These are phyloP conservation scores for Ophiostoma pallidulum DNA, from an alignment of 2,329 filamentous ascomycete genomes.

Conservation along the genomic window DNA sequence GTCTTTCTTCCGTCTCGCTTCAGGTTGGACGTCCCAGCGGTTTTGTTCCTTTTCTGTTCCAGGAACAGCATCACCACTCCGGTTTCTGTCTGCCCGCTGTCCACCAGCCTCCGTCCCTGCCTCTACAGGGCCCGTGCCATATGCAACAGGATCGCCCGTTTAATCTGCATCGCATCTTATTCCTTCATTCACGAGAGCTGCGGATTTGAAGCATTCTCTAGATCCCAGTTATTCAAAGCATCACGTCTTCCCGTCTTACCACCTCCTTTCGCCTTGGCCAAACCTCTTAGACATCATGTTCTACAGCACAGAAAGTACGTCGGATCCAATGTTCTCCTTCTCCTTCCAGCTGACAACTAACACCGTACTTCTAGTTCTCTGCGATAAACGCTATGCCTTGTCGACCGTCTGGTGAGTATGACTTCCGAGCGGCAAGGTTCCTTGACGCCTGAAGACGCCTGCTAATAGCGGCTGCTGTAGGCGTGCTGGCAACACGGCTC, in stretches of 20 bases:
- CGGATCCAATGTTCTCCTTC: neutral
- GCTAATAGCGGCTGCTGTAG: slow-evolving; percentile 34
- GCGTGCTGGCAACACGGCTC: slow-evolving; percentile 83
- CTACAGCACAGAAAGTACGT: slow-evolving; percentile 86
- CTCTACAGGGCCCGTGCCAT: no score
- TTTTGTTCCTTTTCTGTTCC: neutral
- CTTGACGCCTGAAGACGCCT: no score
- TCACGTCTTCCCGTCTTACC: neutral
- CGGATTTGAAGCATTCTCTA: no score
- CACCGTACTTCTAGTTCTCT: slow-evolving; percentile 52
- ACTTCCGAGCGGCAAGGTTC: no score
- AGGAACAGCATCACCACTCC: neutral
- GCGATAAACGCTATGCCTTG: slow-evolving; percentile 78
- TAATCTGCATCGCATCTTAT: no score
- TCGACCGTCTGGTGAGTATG: slow-evolving; percentile 73
- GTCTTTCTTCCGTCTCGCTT: neutral
- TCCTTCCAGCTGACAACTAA: slow-evolving; percentile 17
- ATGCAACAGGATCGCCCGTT: no score
- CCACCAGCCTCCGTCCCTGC: no score
- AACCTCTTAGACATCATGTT: slow-evolving; percentile 12
- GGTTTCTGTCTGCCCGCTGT: no score
- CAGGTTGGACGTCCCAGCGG: no score
- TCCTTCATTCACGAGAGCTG: no score
- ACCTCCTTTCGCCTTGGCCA: neutral
- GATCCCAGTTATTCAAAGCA: no score